phyloP scores from a whole-genome alignment of 371 early-diverging fungal genomes.

The Aphelidium insulamus region DNA sequence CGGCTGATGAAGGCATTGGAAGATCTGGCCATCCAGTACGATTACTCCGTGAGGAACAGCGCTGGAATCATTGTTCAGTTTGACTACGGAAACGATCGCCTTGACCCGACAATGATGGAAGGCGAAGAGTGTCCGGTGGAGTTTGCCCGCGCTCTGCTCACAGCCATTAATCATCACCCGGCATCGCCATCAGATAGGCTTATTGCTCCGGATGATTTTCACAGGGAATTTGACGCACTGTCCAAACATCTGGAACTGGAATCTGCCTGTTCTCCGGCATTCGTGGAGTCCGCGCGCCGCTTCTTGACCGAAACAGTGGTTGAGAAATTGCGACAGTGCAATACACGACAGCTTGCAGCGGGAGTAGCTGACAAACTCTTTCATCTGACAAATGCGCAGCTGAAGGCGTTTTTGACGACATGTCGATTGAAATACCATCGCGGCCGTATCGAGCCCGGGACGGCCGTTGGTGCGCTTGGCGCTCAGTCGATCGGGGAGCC shows the following conservation, averaged over 20 bases:
- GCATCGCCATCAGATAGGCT: background rate
- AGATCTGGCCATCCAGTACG: constrained; percentile 85
- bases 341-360: background rate
- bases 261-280: background rate
- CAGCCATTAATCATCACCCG: too few relatives aligned
- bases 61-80: constrained; percentile 88
- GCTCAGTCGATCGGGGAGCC: constrained; percentile 99
- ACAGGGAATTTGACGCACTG: background rate
- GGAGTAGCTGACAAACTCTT: constrained; percentile 7
- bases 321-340: background rate
- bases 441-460: constrained; percentile 83
- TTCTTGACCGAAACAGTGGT: background rate
- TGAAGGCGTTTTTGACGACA: constrained; percentile 44
- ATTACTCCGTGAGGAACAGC: constrained; percentile 87
- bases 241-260: background rate
- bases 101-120: constrained; percentile 92
- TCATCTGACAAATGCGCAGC: constrained; percentile 44
- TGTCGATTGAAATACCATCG: constrained; percentile 62
- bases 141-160: too few relatives aligned
- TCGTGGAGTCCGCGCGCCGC: background rate
- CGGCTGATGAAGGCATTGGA: constrained; percentile 98
- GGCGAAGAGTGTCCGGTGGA: constrained; percentile 76
- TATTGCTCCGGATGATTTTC: background rate
- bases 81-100: constrained; percentile 92
- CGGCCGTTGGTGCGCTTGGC: constrained; percentile 92